Percentiles rank a stretch among this genome's conserved stretches.
Evolutionary conservation across 345 rosid genomes (phyloP).

Genomic region (Pelargonium nanum): DNA sequence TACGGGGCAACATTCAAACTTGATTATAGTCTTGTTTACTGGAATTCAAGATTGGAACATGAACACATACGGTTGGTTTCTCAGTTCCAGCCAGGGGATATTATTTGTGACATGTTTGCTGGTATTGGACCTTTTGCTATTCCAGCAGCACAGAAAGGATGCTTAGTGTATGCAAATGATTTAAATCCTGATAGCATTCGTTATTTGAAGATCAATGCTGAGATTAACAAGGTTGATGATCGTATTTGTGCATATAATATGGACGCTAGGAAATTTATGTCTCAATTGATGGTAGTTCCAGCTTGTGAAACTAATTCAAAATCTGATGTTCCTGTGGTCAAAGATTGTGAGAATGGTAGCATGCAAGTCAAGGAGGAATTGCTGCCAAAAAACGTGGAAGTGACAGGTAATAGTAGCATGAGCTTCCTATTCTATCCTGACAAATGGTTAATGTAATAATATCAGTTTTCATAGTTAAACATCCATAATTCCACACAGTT

Average conservation of each 20-base stretch:
- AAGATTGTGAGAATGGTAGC: conserved; percentile 18
- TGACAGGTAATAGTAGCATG: conserved; percentile 27
- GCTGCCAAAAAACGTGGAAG: conserved; percentile 4
- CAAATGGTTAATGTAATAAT: conserved; percentile 4
- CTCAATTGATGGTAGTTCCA: conserved; percentile 50
- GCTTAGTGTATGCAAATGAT: conserved; percentile 85
- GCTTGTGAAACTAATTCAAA: conserved; percentile 21
- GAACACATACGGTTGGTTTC: conserved; percentile 79
- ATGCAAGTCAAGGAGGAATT: conserved; percentile 13
- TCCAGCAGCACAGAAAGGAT: conserved; percentile 90
- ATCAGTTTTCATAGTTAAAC: background rate
- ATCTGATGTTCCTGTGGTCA: conserved; percentile 21
- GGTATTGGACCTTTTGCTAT: conserved; percentile 95
- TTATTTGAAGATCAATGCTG: conserved; percentile 75
- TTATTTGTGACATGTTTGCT: conserved; percentile 90
- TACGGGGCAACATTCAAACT: conserved; percentile 88
- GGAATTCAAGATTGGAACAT: conserved; percentile 95
- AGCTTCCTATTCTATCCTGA: background rate
- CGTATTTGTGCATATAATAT: conserved; percentile 48
- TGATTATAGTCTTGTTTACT: conserved; percentile 74
- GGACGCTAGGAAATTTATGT: conserved; percentile 81
- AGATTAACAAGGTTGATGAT: conserved; percentile 71
- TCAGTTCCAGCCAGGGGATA: conserved; percentile 65
- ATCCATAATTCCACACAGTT: background rate
- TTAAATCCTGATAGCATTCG: conserved; percentile 69